Evolutionary conservation across 768 basidiomycete species (phyloP).

Genomic region (Russula abietina): DNA sequence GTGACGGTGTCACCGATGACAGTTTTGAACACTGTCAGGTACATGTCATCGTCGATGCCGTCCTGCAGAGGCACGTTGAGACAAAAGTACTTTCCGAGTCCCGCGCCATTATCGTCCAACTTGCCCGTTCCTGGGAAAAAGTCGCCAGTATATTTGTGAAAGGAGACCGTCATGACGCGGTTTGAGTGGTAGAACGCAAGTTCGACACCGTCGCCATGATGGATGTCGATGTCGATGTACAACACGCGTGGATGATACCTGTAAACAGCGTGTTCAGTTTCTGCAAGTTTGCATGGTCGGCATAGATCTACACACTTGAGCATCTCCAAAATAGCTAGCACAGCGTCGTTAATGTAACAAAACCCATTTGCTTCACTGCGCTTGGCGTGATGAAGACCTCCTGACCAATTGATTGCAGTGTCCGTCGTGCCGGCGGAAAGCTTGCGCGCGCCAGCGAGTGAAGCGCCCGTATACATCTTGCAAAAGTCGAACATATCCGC

Average conservation of each 20-base stretch:
- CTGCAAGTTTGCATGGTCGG: neutral
- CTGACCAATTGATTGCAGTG: conserved; percentile 99
- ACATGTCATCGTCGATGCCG: conserved; percentile 96
- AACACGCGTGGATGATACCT: conserved; percentile 92
- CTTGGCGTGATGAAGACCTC: conserved; percentile 97
- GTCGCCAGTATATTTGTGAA: conserved; percentile 98
- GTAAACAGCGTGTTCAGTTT: neutral
- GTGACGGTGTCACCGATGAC: conserved; percentile 92
- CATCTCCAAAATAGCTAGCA: conserved; percentile 88
- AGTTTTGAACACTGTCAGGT: conserved; percentile 89
- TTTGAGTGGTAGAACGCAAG: conserved; percentile 97
- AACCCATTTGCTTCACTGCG: conserved; percentile 97
- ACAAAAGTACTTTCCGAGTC: conserved; percentile 89
- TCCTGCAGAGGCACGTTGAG: conserved; percentile 94
- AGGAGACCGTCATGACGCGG: conserved; percentile 97
- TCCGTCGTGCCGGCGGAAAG: conserved; percentile 81
- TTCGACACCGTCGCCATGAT: conserved; percentile 97
- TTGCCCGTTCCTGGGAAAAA: conserved; percentile 99
- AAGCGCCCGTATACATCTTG: conserved; percentile 88
- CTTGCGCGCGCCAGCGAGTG: conserved; percentile 85
- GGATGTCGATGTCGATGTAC: conserved; percentile 99
- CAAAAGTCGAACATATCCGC: conserved; percentile 93
- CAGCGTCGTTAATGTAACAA: conserved; percentile 97
- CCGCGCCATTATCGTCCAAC: conserved; percentile 84
- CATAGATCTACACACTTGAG: conserved; percentile 36